Evolutionary conservation across 106 monocot species (phyloP).

Genomic region (Iris macrosiphon): DNA sequence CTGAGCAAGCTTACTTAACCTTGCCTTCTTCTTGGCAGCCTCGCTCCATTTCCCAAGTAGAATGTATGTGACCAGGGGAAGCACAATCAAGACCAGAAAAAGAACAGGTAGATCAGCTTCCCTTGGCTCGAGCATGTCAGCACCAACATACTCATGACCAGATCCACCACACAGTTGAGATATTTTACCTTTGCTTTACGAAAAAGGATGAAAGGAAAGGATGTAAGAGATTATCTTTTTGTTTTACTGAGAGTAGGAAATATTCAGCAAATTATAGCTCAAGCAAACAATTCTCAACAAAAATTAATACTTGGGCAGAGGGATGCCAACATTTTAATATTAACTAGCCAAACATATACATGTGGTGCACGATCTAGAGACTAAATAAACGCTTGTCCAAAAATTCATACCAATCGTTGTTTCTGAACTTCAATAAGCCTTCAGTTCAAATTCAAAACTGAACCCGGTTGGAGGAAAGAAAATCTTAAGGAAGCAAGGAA

Average conservation of each 20-base stretch:
- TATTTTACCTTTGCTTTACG: not conserved
- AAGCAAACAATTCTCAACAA: not conserved
- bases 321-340: too few relatives aligned
- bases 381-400: not conserved
- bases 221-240: not conserved
- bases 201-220: not conserved
- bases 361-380: too few relatives aligned
- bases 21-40: slow-evolving; percentile 54
- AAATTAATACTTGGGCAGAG: not conserved
- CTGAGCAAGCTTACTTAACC: slow-evolving; percentile 59
- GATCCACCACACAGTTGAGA: slow-evolving; percentile 15
- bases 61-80: slow-evolving; percentile 83
- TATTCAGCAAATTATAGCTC: not conserved
- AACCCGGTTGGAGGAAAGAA: too few relatives aligned
- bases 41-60: slow-evolving; percentile 89
- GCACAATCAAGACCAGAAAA: slow-evolving; percentile 72
- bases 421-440: not conserved
- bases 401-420: not conserved
- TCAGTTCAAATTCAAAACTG: too few relatives aligned
- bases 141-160: slow-evolving; percentile 72
- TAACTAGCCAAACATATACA: too few relatives aligned
- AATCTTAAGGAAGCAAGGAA: too few relatives aligned
- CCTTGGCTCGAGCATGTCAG: slow-evolving; percentile 93
- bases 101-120: slow-evolving; percentile 91
- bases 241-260: not conserved